Percentiles rank a stretch among this genome's conserved stretches.
phyloP scores from a whole-genome alignment of 441 rosid genomes.

The Corymbia citriodora region DNA sequence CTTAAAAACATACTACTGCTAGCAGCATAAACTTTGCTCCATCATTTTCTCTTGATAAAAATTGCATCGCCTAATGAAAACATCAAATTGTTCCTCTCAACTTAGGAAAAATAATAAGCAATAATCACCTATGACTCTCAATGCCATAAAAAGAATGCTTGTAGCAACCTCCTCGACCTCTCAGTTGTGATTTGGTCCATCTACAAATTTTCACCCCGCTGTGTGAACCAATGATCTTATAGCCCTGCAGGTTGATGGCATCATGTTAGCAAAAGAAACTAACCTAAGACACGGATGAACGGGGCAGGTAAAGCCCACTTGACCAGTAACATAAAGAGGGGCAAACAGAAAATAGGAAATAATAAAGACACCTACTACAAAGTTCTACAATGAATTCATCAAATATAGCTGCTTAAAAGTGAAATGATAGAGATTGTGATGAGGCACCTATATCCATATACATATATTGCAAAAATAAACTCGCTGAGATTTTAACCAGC shows the following conservation, averaged over 20 bases:
- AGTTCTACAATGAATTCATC: background rate
- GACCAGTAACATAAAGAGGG: background rate
- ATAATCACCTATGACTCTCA: constrained; percentile 86
- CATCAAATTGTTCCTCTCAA: background rate
- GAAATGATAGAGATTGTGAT: background rate
- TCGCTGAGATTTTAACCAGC: background rate
- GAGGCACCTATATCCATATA: background rate
- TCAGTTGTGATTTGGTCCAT: constrained; percentile 98
- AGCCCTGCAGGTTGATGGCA: constrained; percentile 59
- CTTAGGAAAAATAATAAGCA: background rate
- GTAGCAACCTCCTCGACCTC: constrained; percentile 99
- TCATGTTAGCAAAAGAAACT: background rate
- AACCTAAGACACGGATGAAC: background rate
- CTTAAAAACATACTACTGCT: background rate
- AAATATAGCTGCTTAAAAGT: background rate
- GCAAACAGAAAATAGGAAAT: background rate
- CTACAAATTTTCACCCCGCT: constrained; percentile 95
- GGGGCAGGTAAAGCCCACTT: background rate
- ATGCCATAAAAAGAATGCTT: constrained; percentile 98
- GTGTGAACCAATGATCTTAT: constrained; percentile 93
- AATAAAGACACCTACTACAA: background rate
- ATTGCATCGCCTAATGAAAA: background rate
- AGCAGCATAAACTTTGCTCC: background rate
- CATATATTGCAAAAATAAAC: background rate
- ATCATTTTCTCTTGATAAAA: background rate